Conservation (phyloP, 1,139 yeast species). For the Pichia kudriavzevii region DNA sequence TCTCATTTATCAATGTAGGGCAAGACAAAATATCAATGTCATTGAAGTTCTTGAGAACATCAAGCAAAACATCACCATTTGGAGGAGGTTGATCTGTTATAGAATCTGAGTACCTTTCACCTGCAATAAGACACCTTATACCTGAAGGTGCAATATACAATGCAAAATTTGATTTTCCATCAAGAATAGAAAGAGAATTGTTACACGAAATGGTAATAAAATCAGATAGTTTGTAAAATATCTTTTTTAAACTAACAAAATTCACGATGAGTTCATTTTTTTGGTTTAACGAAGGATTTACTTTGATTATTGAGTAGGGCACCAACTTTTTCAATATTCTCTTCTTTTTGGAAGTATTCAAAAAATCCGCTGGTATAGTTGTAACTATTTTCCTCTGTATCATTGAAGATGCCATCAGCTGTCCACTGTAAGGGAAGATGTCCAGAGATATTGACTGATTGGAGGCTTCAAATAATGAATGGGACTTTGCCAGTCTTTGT, state of each 20-base stretch:
- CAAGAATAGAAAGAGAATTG: slow-evolving; percentile 15
- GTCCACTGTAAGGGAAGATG: slow-evolving; percentile 27
- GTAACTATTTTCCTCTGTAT: slow-evolving; percentile 12
- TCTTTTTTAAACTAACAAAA: slow-evolving; percentile 19
- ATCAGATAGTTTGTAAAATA: slow-evolving; percentile 21
- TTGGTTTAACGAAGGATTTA: slow-evolving; percentile 26
- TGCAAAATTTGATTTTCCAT: slow-evolving; percentile 30
- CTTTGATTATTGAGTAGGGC: slow-evolving; percentile 20
- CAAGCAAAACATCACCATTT: slow-evolving; percentile 42
- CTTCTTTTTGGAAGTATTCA: slow-evolving; percentile 6
- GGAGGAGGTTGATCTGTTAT: slow-evolving; percentile 43
- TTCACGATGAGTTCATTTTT: slow-evolving; percentile 26
- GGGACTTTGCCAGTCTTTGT: slow-evolving; percentile 18
- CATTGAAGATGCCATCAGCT: slow-evolving; percentile 21
- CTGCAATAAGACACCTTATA: slow-evolving; percentile 55
- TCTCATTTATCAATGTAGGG: slow-evolving; percentile 21
- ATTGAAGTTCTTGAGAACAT: slow-evolving; percentile 36
- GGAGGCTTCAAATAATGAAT: slow-evolving; percentile 15
- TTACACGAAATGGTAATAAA: slow-evolving; percentile 14
- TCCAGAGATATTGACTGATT: slow-evolving; percentile 18
- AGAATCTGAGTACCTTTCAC: slow-evolving; percentile 33
- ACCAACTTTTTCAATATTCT: slow-evolving; percentile 10
- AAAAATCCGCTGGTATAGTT: slow-evolving; percentile 1
- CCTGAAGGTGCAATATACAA: slow-evolving; percentile 72
- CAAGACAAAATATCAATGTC: slow-evolving; percentile 32